Conservation (phyloP, 2,329 filamentous ascomycete species). For the Aaosphaeria arxii region DNA sequence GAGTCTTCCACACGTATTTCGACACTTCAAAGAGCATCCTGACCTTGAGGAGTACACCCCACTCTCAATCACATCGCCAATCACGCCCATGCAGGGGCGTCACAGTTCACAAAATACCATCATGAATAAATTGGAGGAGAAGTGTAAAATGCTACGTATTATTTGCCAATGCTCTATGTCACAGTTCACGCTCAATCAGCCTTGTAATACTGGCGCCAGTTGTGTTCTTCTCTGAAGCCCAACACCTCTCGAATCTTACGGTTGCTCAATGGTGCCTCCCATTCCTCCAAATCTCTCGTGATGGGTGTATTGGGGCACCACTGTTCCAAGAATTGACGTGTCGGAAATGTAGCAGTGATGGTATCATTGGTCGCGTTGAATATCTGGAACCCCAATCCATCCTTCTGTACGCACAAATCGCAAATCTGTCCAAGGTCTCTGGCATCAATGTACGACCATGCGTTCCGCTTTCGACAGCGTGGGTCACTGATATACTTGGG, state of each 20-base stretch:
- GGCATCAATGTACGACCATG: slow-evolving; percentile 63
- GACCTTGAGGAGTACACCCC: no score
- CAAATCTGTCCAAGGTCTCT: slow-evolving; percentile 62
- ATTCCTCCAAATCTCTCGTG: slow-evolving; percentile 55
- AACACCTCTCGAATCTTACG: slow-evolving; percentile 58
- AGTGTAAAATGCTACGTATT: no score
- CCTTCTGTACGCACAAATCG: slow-evolving; percentile 51
- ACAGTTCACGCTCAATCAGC: slow-evolving; percentile 9
- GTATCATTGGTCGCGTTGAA: slow-evolving; percentile 65
- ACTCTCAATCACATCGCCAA: no score
- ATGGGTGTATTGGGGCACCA: slow-evolving; percentile 50
- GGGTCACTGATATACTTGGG: slow-evolving; percentile 51
- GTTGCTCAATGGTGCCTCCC: slow-evolving; percentile 61
- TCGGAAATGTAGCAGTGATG: slow-evolving; percentile 55
- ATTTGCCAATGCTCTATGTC: no score
- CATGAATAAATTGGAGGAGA: no score
- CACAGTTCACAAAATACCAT: no score
- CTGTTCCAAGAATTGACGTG: slow-evolving; percentile 51
- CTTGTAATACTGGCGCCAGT: slow-evolving; percentile 54
- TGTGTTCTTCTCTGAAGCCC: slow-evolving; percentile 58
- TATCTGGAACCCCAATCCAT: slow-evolving; percentile 59
- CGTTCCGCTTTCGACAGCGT: slow-evolving; percentile 53
- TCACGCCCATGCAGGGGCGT: no score
- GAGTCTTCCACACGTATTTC: no score
- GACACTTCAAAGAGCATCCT: no score